phyloP scores from a whole-genome alignment of 257 asterid genomes.

The Leptodermis oblonga region DNA sequence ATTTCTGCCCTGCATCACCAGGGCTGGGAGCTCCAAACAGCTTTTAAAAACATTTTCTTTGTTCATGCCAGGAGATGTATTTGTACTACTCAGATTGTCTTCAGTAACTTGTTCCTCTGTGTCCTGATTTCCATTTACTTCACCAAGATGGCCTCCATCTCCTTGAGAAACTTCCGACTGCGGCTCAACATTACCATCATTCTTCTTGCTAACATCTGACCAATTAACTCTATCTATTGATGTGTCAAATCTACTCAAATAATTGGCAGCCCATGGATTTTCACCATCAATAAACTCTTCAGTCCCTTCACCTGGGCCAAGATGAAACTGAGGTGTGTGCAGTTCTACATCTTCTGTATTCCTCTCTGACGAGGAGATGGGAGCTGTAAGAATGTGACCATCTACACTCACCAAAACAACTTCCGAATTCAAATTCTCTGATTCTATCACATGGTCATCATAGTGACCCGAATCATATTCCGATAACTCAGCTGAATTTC shows the following conservation, averaged over 20 bases:
- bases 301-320: conserved; percentile 68
- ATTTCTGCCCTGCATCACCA: conserved; percentile 35
- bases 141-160: conserved; percentile 27
- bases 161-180: conserved; percentile 30
- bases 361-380: conserved; percentile 62
- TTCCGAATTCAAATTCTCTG: conserved; percentile 60
- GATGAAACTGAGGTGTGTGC: conserved; percentile 64
- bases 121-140: conserved; percentile 29
- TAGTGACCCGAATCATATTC: conserved; percentile 60
- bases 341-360: conserved; percentile 51
- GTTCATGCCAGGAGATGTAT: conserved; percentile 27
- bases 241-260: conserved; percentile 31
- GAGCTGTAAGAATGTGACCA: conserved; percentile 86
- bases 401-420: conserved; percentile 92
- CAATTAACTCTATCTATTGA: conserved; percentile 25
- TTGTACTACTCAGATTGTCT: conserved; percentile 15
- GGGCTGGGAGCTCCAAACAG: conserved; percentile 63
- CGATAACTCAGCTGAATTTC: conserved; percentile 55
- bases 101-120: conserved; percentile 27
- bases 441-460: conserved; percentile 56
- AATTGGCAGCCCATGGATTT: conserved; percentile 44
- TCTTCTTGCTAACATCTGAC: conserved; percentile 18
- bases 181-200: conserved; percentile 20
- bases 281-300: conserved; percentile 43
- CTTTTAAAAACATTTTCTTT: conserved; percentile 58